Evolutionary conservation across 306 rosid species (phyloP), one percentile per base, ranked within the genome.

Genomic region (Vigna angularis): DNA sequence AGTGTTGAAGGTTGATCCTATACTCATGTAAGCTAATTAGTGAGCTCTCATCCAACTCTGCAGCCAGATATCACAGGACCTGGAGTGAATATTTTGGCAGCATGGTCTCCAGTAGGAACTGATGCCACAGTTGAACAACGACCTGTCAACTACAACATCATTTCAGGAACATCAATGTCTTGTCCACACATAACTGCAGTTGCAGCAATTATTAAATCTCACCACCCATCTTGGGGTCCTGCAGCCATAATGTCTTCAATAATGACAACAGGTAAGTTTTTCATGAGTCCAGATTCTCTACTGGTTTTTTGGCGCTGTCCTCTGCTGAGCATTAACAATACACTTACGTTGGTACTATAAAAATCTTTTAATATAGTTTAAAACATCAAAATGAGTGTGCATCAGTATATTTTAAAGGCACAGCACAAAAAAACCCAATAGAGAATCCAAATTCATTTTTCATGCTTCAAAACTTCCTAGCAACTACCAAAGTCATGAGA

Each of bases 101-200:
- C 94, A 82, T 92, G 94, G 91, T 88, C 97, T 65, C 97, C 91
- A 2, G 75, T 79, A 1, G 70, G 86, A 66, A 83, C 90, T 59
- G 67, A 36, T 55, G 82, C 75, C 42, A 86, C 92, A 16, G 86
- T 82, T 16, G 88, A 77, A 17, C 82, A 86, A 8, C 50, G 24
- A 87, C 61, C 94, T 18, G 82, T 85, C 9, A 3, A 85, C 77
- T 89, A 85, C 61, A 86, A 91, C 86, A 91, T 89, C 65, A 79
- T 86, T 58, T 91, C 93, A 2, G 88, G 94, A 80, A 88, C 92
- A 76, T 88, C 92, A 8, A 88, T 88, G 91, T 83, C 97, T 81
- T 88, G 91, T 68, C 89, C 93, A 24, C 87, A 91, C 78, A 82
- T 86, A 70, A 78, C 93, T 13, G 89, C 92, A 48, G 74, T 89